Conservation (phyloP, 768 basidiomycete genomes). For the Phlebiopsis gigantea region DNA sequence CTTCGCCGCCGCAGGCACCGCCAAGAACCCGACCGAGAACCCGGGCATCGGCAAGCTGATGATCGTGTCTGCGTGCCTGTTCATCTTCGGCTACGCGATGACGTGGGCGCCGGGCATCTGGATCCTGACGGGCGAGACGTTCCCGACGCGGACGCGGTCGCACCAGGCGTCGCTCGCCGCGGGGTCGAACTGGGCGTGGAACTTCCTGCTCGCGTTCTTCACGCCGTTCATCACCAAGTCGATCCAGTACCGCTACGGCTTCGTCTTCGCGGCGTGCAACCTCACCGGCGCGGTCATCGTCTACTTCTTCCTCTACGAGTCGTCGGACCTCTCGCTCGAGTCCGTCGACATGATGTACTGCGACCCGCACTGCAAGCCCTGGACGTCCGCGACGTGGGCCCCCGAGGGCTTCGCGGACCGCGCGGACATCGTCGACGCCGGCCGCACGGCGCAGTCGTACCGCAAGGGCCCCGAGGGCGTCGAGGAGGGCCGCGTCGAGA, state of each 20-base stretch:
- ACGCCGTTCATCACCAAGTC: conserved; percentile 63
- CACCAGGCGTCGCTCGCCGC: conserved; percentile 68
- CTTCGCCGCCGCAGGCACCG: conserved; percentile 68
- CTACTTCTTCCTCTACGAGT: conserved; percentile 74
- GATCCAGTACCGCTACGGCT: conserved; percentile 62
- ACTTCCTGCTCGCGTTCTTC: conserved; percentile 72
- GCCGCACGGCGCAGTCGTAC: conserved; percentile 32
- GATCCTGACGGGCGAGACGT: conserved; percentile 76
- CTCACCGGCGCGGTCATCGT: conserved; percentile 55
- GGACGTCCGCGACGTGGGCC: conserved; percentile 58
- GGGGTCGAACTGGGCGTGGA: conserved; percentile 62
- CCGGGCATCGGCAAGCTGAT: conserved; percentile 20
- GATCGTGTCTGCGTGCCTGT: conserved; percentile 58
- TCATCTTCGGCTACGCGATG: conserved; percentile 66
- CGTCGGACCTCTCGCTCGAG: conserved; percentile 61
- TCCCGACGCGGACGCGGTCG: conserved; percentile 65
- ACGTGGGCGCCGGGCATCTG: conserved; percentile 73
- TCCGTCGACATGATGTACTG: conserved; percentile 63
- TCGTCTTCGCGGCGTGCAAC: conserved; percentile 63
- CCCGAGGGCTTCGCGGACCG: conserved; percentile 49
- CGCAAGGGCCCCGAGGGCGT: conserved; percentile 26
- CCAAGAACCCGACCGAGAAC: conserved; percentile 44
- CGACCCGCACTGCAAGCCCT: conserved; percentile 58
- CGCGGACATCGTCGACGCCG: conserved; percentile 34
- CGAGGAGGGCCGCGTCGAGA: conserved; percentile 25